Conservation (phyloP, 306 rosid species). For the Glycyrrhiza uralensis region DNA sequence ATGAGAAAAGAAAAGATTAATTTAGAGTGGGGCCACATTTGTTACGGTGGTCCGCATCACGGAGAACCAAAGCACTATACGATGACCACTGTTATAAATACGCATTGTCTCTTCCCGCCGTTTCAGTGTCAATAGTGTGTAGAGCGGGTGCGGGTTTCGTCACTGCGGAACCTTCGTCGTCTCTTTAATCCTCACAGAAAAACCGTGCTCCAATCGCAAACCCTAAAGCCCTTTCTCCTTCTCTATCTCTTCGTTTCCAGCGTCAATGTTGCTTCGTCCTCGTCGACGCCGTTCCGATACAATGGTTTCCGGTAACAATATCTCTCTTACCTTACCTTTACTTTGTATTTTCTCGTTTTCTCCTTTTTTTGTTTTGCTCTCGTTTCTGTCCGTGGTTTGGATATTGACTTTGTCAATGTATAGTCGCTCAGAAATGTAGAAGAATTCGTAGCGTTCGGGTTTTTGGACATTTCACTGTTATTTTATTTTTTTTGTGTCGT, state of each 20-base stretch:
- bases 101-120: constrained; percentile 47
- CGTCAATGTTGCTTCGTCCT: constrained; percentile 61
- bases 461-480: background rate
- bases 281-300: constrained; percentile 17
- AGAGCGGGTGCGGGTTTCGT: background rate
- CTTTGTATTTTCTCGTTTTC: background rate
- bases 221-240: constrained; percentile 13
- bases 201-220: constrained; percentile 4
- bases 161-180: background rate
- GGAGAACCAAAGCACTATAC: background rate
- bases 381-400: background rate
- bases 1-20: background rate
- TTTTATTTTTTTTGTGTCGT: background rate
- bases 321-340: background rate
- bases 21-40: background rate
- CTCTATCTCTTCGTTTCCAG: background rate
- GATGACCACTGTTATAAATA: background rate
- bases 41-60: background rate
- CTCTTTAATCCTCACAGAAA: background rate
- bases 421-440: background rate
- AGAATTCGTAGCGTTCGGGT: background rate
- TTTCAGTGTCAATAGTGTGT: background rate
- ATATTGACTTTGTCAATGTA: background rate
- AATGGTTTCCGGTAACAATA: constrained; percentile 33
- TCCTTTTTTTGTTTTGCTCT: background rate